A percentile compares a stretch with the other conserved stretches of the same genome.
phyloP scores from a whole-genome alignment of 495 filamentous ascomycete species.

The Acidomyces sp. region DNA sequence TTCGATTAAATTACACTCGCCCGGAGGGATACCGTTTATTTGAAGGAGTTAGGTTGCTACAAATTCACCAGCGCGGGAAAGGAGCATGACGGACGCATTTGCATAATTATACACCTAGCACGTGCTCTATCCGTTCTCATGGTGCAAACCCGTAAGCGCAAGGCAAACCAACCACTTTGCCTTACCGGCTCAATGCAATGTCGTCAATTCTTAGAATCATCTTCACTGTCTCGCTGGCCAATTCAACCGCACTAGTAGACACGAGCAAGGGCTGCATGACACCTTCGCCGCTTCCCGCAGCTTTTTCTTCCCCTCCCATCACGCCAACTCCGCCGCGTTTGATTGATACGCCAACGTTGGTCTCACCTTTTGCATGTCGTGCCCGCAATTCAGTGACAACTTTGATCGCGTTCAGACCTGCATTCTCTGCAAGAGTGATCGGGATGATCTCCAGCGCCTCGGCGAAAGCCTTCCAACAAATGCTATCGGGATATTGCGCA shows the following conservation, averaged over 20 bases:
- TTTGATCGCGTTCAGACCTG: slow-evolving; percentile 91
- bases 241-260: slow-evolving; percentile 90
- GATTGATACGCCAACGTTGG: slow-evolving; percentile 93
- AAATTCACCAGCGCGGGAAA: too few species aligned
- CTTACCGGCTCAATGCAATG: slow-evolving; percentile 49
- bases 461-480: slow-evolving; percentile 97
- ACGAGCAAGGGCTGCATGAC: slow-evolving; percentile 92
- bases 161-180: too few species aligned
- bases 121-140: too few species aligned
- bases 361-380: slow-evolving; percentile 84
- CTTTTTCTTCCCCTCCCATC: slow-evolving; percentile 84
- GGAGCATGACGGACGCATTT: too few species aligned
- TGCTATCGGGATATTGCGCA: slow-evolving; percentile 79
- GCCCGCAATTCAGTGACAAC: slow-evolving; percentile 96
- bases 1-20: too few species aligned
- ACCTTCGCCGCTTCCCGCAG: slow-evolving; percentile 62
- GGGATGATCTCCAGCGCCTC: slow-evolving; percentile 97
- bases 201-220: slow-evolving; percentile 98
- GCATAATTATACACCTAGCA: too few species aligned
- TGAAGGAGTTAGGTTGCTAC: too few species aligned
- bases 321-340: slow-evolving; percentile 91
- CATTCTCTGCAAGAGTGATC: slow-evolving; percentile 93
- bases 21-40: too few species aligned
- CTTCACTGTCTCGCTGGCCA: slow-evolving; percentile 96
- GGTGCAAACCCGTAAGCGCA: too few species aligned